Base-by-base conservation (phyloP, 176 grass and related monocot species). In the Pontederia crassipes region DNA sequence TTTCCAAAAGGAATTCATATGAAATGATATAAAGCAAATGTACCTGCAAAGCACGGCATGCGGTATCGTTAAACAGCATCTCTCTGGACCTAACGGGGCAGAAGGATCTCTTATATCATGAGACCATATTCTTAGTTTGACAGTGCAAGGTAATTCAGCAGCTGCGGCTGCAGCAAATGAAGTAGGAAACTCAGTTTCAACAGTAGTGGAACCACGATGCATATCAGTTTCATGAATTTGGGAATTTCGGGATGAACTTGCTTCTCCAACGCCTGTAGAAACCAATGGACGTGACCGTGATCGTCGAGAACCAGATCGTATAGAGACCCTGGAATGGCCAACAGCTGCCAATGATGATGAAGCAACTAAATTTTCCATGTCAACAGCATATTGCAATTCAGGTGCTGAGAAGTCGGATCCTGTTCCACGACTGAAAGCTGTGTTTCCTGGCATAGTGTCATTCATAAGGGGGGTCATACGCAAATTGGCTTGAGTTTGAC, bases 11-110 rank as follows among this genome's bases (percentile, higher is more conserved):
- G 54, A 46, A 81, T 15, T 4, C 51, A 27, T 72, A 62, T 52
- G 35, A 77, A 69, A 74, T 15, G 28, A 73, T 55, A 71, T 54
- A 9, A 70, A 45, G 61, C 4, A 45, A 59, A 27, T 69, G 47
- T 65, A 99, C 94, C 94, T 99, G 94, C 94, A 89, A 80, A 99
- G 94, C 66, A 99, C 94, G n/a, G 88, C 94, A 75, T 99, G 85
- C 63, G 94, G 91, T 76, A 99, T 89, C 27, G 77, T 82, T 80
- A 99, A 74, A 32, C 84, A 64, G 63, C 76, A 88, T 24, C 66
- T 78, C 28, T 78, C 76, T 17, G 63, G 47, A 63, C 81, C 72
- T 40, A 99, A 74, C 12, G 28, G 11, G 52, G 54, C 67, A 73
- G 68, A 81, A 69, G 94, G 77, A 28, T 86, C 48, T 35, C 81